These are phyloP conservation scores for Gastrolobium villosum DNA, from an alignment of 306 rosid genomes.

Conservation along the genomic window DNA sequence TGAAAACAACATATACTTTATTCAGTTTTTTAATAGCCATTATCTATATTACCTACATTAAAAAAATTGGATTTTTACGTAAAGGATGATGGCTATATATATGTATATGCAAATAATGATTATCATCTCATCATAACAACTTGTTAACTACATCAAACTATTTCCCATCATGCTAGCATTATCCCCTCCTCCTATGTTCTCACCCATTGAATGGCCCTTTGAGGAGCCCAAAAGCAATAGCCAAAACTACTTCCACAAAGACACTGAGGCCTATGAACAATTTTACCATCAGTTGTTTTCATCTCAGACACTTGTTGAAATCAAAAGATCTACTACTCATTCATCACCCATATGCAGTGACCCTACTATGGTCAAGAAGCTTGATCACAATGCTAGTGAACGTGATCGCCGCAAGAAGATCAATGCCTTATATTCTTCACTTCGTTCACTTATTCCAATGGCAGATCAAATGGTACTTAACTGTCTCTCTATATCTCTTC, in stretches of 20 bases:
- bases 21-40: not conserved
- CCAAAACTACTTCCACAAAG: not conserved
- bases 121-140: not conserved
- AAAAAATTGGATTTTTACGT: constrained; percentile 10
- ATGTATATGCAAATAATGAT: not conserved
- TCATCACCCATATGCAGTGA: not conserved
- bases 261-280: not conserved
- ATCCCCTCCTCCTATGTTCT: constrained; percentile 30
- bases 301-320: not conserved
- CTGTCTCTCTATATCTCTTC: not conserved
- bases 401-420: constrained; percentile 56
- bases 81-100: not conserved
- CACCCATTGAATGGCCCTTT: constrained; percentile 36
- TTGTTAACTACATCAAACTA: not conserved
- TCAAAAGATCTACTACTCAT: not conserved
- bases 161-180: constrained; percentile 32
- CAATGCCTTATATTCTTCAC: constrained; percentile 64
- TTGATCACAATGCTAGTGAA: constrained; percentile 62
- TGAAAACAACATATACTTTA: too few species aligned
- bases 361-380: constrained; percentile 54
- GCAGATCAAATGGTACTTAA: constrained; percentile 56
- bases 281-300: not conserved
- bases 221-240: constrained; percentile 18
- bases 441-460: constrained; percentile 65
- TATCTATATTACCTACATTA: not conserved